Base-by-base conservation (phyloP, 805 yeast genomes). In the Groenewaldozyma tartarivorans region DNA sequence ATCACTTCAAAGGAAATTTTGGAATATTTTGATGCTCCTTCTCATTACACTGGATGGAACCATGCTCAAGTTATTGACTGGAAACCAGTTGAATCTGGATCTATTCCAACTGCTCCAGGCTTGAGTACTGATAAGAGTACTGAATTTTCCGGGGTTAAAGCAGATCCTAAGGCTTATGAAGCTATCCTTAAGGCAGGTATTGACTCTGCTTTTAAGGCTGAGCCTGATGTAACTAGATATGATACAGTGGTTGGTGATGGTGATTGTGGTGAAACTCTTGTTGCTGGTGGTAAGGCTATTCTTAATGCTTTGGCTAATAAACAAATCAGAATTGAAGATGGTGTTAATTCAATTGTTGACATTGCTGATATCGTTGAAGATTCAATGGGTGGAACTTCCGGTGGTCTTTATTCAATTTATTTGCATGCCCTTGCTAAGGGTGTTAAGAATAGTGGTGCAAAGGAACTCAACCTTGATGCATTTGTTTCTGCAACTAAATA, bases 301-400 rank as follows among this genome's bases (percentile, higher is more conserved):
- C 60, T 76, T 34, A 63, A 69, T 7, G 74, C 76, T 17, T 62
- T 85, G 36, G 63, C 67, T 6, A 63, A 69, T 22, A 58, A 61
- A 20, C 29, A 43, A 15, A 26, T 49, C 33, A 35, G 49, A 5
- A 34, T 45, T 15, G 47, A 57, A 2, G 64, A 68, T 5, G 56
- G 72, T 17, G 68, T 73, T n/a, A 68, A 76, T 39, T 74, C 82
- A 1, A 58, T 84, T 35, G 68, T 78, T n/a, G 74, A 74, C 49
- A 71, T 88, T 37, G 83, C 96, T 2, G 94, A 86, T 42, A 60
- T 81, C 17, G 86, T 88, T 27, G 96, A 88, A 57, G 76, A 77
- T 42, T 77, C 76, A n/a, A 90, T 90, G 96, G 97, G 96, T 40
- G 97, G 97, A 38, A 90, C 97, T 0, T 83, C 94, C 1, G 97